Evolutionary conservation across 345 rosid genomes (phyloP), one percentile per base, ranked within the genome.

Genomic region (Sisymbrium altissimum): DNA sequence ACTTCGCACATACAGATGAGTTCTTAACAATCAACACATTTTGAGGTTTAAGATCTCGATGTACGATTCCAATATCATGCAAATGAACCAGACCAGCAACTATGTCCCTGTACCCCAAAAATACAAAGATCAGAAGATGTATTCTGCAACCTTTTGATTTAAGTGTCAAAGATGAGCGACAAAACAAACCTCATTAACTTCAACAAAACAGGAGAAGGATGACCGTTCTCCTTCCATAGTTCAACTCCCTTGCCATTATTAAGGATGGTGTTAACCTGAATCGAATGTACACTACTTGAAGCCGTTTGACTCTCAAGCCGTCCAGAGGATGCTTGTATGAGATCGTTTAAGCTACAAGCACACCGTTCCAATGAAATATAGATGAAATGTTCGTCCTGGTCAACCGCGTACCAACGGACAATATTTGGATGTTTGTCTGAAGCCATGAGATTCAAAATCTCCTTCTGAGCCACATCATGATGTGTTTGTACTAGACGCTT

Each of bases 11-110:
- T 43, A 88, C 7, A 73, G 81, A 79, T 79, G 71, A 83, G 70
- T 86, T 81, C 73, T 78, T 88, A 36, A 80, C 78, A 68, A 90
- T 88, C 75, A 90, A 83, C 57, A 90, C 96, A 84, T 90, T 88
- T 78, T 84, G 96, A 73, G 96, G 96, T 79, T 88, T 90, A 67
- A 90, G 77, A 78, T 90, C 96, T 68, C 89, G 84, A 67, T 90
- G 96, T 49, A 90, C 75, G 49, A 90, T 88, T 67, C 93, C 96
- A 64, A 88, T 70, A 71, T 88, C 89, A 62, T 90, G 96, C 61
- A 90, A 79, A 84, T 90, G 96, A 66, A 75, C 86, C 74, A 90
- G 83, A 56, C 93, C 91, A 23, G 85, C 79, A 53, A 90, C 87
- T 62, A 88, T 45, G 64, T 90, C 88, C 78, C 96, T 90, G 84